Base-by-base conservation (phyloP, 2,329 filamentous ascomycete genomes). In the Aureobasidium sp. region DNA sequence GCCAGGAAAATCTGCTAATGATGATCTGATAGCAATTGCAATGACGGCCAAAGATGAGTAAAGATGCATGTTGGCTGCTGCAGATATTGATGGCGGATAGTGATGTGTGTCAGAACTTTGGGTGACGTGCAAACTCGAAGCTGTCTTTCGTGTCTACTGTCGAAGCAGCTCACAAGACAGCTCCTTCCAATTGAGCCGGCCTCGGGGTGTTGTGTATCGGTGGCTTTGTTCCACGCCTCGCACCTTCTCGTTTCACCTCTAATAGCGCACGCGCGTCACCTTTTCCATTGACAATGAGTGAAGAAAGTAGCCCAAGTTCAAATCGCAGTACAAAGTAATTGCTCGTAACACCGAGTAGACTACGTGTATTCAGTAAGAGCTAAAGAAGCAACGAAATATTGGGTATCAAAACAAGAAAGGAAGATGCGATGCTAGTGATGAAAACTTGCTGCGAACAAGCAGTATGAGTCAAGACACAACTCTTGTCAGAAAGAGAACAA, bases 361-460 rank as follows among this genome's bases (percentile, higher is more conserved):
- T 48, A n/a, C 15, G n/a, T 29, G 17, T 48, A 22, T 44, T 44
- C 41, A 48, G 25, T 17, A 29, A 25, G n/a, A 52, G 34, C 49
- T 39, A 52, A 39, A n/a, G 11, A 51, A 36, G 47, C 47, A 11
- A 25, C 8, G 9, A 27, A 39, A 9, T 20, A 20, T 15, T 52
- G 49, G 49, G 49, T 52, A 52, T 52, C 49, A 37, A 52, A 52
- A 52, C 49, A 39, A 52, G 12, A 22, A 51, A 27, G 22, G 34
- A 52, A 52, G 20, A 39, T 37, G 49, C 31, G 25, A 52, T 37
- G 51, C 51, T 20, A 55, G 36, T 1, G 12, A 31, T 29, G 22
- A 22, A 20, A 41, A 14, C 20, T 53, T 14, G 49, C 29, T 22
- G 20, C 31, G n/a, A n/a, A 51, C 31, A 27, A 17, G 31, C 4